Evolutionary conservation across 345 rosid species (phyloP), one percentile per base, ranked within the genome.

Genomic region (Gossypioides kirkii): DNA sequence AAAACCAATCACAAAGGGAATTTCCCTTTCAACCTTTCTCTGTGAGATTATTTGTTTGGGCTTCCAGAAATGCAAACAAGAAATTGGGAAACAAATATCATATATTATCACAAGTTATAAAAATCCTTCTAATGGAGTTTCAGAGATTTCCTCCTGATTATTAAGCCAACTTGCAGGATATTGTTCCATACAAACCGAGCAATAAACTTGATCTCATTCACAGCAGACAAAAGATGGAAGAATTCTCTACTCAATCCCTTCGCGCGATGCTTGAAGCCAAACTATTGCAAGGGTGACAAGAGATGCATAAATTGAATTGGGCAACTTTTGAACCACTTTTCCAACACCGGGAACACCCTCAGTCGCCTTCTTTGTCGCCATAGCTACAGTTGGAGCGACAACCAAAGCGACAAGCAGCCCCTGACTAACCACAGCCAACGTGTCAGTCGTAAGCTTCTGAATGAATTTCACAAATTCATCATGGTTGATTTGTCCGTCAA

Each of bases 311-410:
- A 93, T 73, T 2, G 98, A 84, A 78, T 71, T 87, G 22, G 98
- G 97, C 54, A 93, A 63, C 85, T 80, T 93, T 65, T 87, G 94
- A 75, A 93, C 92, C 52, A 90, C 89, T 73, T 86, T 90, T 1
- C 98, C 98, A 18, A 93, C 86, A 5, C 88, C 90, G 0, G 97
- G 98, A 45, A 93, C 91, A 42, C 92, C 97, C 73, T 91, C 98
- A 0, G 98, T 93, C 3, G 94, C 91, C 69, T 45, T 87, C 84
- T 93, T 93, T 22, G 96, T 90, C 2, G 97, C 96, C 80, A 90
- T 76, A 62, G 97, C 98, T 16, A 93, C 88, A 7, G 98, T 88
- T 0, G 98, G 98, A 61, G 98, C 97, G 42, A 88, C 97, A n/a
- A 87, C 77, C 84, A 93, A 74, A 32, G 97, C 79, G 50, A 93